Evolutionary conservation across 345 rosid genomes (phyloP).

Genomic region (Brassica incana): DNA sequence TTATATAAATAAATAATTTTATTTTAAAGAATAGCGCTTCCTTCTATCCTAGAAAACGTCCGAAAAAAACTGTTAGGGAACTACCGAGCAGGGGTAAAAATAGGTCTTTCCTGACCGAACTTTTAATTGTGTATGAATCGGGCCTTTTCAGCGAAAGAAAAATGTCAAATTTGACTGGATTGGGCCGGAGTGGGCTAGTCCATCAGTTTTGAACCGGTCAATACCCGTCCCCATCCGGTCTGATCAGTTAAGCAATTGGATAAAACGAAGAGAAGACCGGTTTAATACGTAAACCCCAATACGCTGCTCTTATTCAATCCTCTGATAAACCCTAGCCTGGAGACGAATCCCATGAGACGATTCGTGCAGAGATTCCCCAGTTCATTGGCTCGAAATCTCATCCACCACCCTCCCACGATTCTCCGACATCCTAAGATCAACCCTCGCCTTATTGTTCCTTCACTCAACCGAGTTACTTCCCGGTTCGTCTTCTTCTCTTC

Average conservation of each 20-base stretch:
- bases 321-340: conserved; percentile 28
- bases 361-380: conserved; percentile 33
- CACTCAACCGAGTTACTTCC: conserved; percentile 2
- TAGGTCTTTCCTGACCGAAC: too few species aligned
- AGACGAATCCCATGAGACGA: conserved; percentile 36
- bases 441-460: conserved; percentile 12
- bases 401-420: conserved; percentile 22
- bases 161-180: background rate
- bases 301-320: too few species aligned
- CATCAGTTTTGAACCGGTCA: background rate
- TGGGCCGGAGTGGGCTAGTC: background rate
- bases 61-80: too few species aligned
- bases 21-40: too few species aligned
- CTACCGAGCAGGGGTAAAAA: too few species aligned
- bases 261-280: too few species aligned
- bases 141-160: background rate
- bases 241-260: too few species aligned
- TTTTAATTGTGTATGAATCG: too few species aligned
- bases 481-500: conserved; percentile 44
- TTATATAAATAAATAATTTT: too few species aligned
- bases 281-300: background rate
- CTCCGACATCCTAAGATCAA: background rate
- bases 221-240: background rate
- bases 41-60: too few species aligned
- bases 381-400: conserved; percentile 17